Percentiles rank a stretch among this genome's conserved stretches.
phyloP scores from a whole-genome alignment of 2,329 filamentous ascomycete species.

The Tolypocladium capitatum region DNA sequence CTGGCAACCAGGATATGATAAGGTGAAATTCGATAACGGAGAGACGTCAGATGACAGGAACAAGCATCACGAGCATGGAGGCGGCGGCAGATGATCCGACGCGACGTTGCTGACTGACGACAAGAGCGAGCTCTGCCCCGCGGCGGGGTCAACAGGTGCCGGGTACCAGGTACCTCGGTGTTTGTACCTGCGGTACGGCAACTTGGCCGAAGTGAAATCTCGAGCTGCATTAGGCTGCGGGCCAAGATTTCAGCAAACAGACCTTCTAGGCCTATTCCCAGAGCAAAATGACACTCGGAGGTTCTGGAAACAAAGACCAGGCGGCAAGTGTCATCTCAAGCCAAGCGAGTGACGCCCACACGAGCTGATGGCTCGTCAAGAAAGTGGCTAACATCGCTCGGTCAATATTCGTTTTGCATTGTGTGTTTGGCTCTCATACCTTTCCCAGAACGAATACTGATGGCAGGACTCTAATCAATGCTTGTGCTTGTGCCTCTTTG shows the following conservation, averaged over 20 bases:
- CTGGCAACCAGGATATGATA: neutral
- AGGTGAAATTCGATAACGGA: neutral
- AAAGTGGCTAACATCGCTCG: slow-evolving; percentile 23
- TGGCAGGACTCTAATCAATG: neutral
- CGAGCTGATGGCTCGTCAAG: neutral
- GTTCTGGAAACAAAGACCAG: neutral
- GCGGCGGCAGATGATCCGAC: slow-evolving; percentile 8
- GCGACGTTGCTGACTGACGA: slow-evolving; percentile 1
- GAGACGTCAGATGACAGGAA: slow-evolving; percentile 11
- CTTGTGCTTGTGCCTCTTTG: neutral
- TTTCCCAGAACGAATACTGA: too few relatives aligned
- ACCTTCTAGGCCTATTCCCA: too few relatives aligned
- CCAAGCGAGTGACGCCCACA: neutral
- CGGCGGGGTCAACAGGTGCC: slow-evolving; percentile 7
- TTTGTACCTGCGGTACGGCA: neutral
- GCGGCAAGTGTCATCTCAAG: too few relatives aligned
- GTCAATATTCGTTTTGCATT: slow-evolving; percentile 1
- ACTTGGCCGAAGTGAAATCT: neutral
- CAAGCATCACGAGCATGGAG: slow-evolving; percentile 9
- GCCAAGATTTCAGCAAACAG: neutral
- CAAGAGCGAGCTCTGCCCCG: slow-evolving; percentile 7
- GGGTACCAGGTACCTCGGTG: neutral
- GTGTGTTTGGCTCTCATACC: too few relatives aligned
- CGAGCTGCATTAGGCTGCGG: neutral
- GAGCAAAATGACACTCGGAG: neutral